Evolutionary conservation across 2,329 filamentous ascomycete species (phyloP).

Genomic region (Colletotrichum neosansevieriae): DNA sequence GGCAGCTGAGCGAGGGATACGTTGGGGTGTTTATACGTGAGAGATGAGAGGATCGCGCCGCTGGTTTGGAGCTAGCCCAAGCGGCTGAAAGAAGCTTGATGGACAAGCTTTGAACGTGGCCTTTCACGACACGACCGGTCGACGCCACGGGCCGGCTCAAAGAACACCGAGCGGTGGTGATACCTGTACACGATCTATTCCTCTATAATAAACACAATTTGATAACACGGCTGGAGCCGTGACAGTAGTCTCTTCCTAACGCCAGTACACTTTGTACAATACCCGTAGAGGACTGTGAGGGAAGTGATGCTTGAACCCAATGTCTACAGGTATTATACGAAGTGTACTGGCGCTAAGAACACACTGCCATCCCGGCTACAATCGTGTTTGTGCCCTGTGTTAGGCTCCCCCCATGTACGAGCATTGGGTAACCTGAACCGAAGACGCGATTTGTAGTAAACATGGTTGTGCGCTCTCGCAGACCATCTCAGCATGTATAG

Average conservation of each 20-base stretch:
- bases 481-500: not conserved
- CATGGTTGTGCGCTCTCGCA: not conserved
- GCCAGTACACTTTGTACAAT: too few relatives aligned
- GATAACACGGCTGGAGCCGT: not conserved
- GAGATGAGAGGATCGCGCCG: slow-evolving; percentile 16
- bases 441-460: not conserved
- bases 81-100: slow-evolving; percentile 1
- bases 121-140: slow-evolving; percentile 18
- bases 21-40: slow-evolving; percentile 1
- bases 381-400: not conserved
- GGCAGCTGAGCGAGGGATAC: not conserved
- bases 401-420: not conserved
- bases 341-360: too few relatives aligned
- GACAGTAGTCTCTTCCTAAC: not conserved
- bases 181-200: slow-evolving; percentile 9
- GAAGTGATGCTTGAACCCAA: too few relatives aligned
- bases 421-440: too few relatives aligned
- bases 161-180: not conserved
- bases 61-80: slow-evolving; percentile 17
- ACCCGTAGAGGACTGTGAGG: too few relatives aligned
- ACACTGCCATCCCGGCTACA: too few relatives aligned
- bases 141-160: slow-evolving; percentile 3
- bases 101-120: slow-evolving; percentile 8
- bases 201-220: not conserved
- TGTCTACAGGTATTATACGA: too few relatives aligned